These are phyloP conservation scores for Circinella umbellata DNA, from an alignment of 371 early-diverging fungal genomes.

Conservation along the genomic window DNA sequence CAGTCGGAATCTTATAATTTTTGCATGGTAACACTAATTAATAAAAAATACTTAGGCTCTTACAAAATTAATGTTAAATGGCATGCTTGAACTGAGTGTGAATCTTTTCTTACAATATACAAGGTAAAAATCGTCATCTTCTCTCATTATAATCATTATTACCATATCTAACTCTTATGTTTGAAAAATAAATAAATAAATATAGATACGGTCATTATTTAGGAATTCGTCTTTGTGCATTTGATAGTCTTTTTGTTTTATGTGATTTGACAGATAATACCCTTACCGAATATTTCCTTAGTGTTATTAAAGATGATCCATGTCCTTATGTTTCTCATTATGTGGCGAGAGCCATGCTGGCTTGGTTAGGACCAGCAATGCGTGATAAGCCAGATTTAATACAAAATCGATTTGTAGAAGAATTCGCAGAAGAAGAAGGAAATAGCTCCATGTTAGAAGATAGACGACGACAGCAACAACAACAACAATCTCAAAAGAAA, in stretches of 20 bases:
- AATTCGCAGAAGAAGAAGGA: constrained; percentile 58
- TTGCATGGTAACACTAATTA: not conserved
- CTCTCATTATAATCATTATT: too few species aligned
- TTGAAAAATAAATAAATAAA: not conserved
- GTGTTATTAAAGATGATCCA: constrained; percentile 64
- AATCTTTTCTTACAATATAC: constrained; percentile 68
- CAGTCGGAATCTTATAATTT: too few species aligned
- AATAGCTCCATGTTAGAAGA: constrained; percentile 42
- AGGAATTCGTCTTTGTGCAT: constrained; percentile 66
- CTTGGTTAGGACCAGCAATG: constrained; percentile 59
- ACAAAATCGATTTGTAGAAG: constrained; percentile 38
- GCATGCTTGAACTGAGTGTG: constrained; percentile 68
- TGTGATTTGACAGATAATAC: constrained; percentile 58
- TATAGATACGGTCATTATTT: constrained; percentile 65
- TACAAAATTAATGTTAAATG: constrained; percentile 64
- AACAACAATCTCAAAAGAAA: constrained; percentile 20
- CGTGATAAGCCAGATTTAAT: constrained; percentile 29
- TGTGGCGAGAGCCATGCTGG: constrained; percentile 48
- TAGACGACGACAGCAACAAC: not conserved
- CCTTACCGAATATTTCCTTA: constrained; percentile 58
- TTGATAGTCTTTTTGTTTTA: constrained; percentile 69
- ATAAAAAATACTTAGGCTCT: constrained; percentile 24
- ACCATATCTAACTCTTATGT: too few species aligned
- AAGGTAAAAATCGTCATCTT: constrained; percentile 18
- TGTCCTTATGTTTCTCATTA: constrained; percentile 59